Evolutionary conservation across 768 basidiomycete species (phyloP), one percentile per base, ranked within the genome.

Genomic region (Lyophyllum decastes): DNA sequence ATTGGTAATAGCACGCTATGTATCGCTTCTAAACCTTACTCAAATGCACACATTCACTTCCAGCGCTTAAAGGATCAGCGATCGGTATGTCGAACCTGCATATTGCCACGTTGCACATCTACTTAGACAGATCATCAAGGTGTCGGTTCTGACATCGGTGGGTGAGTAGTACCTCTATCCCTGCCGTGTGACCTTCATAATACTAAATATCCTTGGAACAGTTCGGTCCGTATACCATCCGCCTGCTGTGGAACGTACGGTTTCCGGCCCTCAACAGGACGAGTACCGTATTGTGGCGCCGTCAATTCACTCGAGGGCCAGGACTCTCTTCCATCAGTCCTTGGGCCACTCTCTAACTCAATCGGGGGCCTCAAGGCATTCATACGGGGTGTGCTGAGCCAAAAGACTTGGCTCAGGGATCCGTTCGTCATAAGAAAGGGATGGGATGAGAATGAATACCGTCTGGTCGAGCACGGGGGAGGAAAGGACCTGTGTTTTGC

Each of bases 81-180:
- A 64, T 82, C 11, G 79, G 79, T 76, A 65, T 11, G 66, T 61
- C 17, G 5, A 35, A 10, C 25, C 9, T 59, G 12, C 2, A 25
- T 33, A 1, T 12, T 7, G 21, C 43, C 4, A 8, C 27, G n/a
- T 38, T 25, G n/a, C 19, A 10, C 21, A 25, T 54, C 17, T 34
- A 16, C 14, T 34, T 52, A 55, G 19, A 60, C 17, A 49, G 19
- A 17, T 33, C 73, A 76, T 2, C 43, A 83, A 59, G 89, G 92
- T 26, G 82, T 92, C 11, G 92, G 92, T 43, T 88, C 92, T 24
- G 92, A 94, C 67, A 83, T 93, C 57, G 89, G 88, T 64, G 89
- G 90, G 89, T 89, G 66, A 65, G 65, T 21, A 33, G 34, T 47
- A 4, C 34, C 1, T 41, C 17, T 3, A 41, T 27, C 30, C 2